phyloP scores from a whole-genome alignment of 75 land plant species.

The Cryptomeria japonica region DNA sequence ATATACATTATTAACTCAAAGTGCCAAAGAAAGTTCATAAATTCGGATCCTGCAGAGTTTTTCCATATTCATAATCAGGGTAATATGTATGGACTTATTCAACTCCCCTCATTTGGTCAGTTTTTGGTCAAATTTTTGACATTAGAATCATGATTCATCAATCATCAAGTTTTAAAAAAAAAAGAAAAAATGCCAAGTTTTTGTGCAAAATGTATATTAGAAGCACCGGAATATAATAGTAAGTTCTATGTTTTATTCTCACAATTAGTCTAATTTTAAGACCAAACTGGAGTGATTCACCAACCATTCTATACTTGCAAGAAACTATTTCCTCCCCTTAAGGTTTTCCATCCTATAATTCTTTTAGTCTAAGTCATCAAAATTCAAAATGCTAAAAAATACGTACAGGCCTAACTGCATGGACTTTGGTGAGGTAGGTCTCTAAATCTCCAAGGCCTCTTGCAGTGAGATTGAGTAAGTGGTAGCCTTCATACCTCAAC shows the following conservation, averaged over 20 bases:
- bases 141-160: neutral
- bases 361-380: neutral
- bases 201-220: too few species aligned
- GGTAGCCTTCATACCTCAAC: constrained; percentile 66
- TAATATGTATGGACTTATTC: neutral
- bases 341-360: too few species aligned
- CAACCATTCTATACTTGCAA: neutral
- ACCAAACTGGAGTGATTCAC: too few species aligned
- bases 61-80: too few species aligned
- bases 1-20: too few species aligned
- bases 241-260: too few species aligned
- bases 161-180: neutral
- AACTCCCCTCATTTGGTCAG: neutral
- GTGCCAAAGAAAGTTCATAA: neutral
- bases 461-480: constrained; percentile 72
- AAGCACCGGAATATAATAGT: too few species aligned
- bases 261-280: too few species aligned
- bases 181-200: neutral
- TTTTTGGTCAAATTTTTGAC: neutral
- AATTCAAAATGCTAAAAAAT: neutral
- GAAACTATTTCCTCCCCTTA: neutral
- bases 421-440: constrained; percentile 78
- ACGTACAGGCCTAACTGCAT: constrained; percentile 85
- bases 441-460: constrained; percentile 87
- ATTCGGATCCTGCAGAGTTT: neutral